Conservation (phyloP, 768 basidiomycete genomes). For the Mycena albidolilacea region DNA sequence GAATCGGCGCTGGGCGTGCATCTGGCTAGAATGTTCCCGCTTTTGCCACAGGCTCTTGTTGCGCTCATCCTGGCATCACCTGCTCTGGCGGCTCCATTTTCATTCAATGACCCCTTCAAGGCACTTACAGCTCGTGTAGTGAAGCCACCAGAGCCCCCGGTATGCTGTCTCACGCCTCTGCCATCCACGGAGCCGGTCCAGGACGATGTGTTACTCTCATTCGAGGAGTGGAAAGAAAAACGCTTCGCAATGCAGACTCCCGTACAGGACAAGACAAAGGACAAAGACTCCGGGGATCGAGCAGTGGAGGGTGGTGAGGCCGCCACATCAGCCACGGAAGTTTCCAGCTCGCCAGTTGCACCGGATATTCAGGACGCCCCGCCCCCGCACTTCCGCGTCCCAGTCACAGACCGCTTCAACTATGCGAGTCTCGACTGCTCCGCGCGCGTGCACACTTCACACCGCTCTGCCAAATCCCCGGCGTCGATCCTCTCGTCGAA, state of each 20-base stretch:
- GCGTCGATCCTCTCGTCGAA: constrained; percentile 89
- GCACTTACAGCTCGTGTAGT: constrained; percentile 65
- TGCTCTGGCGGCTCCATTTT: constrained; percentile 50
- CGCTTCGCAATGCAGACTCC: constrained; percentile 60
- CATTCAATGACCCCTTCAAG: constrained; percentile 73
- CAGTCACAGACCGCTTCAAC: constrained; percentile 91
- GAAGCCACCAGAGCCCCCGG: constrained; percentile 67
- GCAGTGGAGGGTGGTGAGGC: constrained; percentile 14
- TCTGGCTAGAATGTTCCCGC: constrained; percentile 28
- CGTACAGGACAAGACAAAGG: constrained; percentile 46
- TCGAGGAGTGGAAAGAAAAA: constrained; percentile 91
- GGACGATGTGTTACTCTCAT: constrained; percentile 80
- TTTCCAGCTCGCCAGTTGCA: constrained; percentile 36
- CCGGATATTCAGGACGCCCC: constrained; percentile 59
- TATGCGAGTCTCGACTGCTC: constrained; percentile 95
- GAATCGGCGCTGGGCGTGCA: neutral
- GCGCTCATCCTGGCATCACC: constrained; percentile 39
- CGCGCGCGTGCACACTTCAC: constrained; percentile 89
- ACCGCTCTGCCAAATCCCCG: constrained; percentile 85
- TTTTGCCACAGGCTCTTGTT: constrained; percentile 26
- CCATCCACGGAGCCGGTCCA: constrained; percentile 64
- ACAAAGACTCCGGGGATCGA: constrained; percentile 41
- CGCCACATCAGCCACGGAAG: constrained; percentile 32
- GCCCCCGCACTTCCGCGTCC: constrained; percentile 79
- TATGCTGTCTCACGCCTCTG: constrained; percentile 79